These are phyloP conservation scores for Teunomyces pallodes DNA, from an alignment of 805 yeast species.

Conservation along the genomic window DNA sequence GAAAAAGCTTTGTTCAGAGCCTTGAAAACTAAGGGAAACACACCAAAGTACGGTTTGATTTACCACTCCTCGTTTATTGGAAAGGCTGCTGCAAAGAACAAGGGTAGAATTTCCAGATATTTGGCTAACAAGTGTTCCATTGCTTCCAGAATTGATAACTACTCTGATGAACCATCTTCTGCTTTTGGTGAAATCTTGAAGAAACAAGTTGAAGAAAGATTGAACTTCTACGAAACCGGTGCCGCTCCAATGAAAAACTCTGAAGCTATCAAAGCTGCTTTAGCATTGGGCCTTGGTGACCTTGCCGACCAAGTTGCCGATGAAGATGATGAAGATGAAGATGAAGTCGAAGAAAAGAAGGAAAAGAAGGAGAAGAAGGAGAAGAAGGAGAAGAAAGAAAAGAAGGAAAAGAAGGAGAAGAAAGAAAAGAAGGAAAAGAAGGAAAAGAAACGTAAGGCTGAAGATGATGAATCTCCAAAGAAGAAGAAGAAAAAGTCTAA, in stretches of 20 bases:
- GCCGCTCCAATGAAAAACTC: slow-evolving; percentile 94
- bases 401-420: slow-evolving; percentile 34
- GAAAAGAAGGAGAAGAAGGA: slow-evolving; percentile 27
- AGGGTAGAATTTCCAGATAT: slow-evolving; percentile 98
- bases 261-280: slow-evolving; percentile 90
- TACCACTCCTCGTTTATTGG: slow-evolving; percentile 95
- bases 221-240: slow-evolving; percentile 94
- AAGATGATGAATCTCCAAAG: slow-evolving; percentile 37
- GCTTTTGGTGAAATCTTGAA: slow-evolving; percentile 88
- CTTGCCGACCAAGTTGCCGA: slow-evolving; percentile 38
- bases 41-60: slow-evolving; percentile 93
- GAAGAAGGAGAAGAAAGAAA: slow-evolving; percentile 31
- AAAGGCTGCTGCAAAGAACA: slow-evolving; percentile 91
- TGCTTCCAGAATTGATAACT: slow-evolving; percentile 97
- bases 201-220: slow-evolving; percentile 97
- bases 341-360: slow-evolving; percentile 23
- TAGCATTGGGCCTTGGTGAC: slow-evolving; percentile 61
- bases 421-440: slow-evolving; percentile 33
- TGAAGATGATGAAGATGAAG: slow-evolving; percentile 18
- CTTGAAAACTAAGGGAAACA: slow-evolving; percentile 92
- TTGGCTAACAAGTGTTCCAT: slow-evolving; percentile 98
- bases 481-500: slow-evolving; percentile 47
- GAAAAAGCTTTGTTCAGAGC: slow-evolving; percentile 97
- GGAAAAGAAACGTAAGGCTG: slow-evolving; percentile 37
- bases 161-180: slow-evolving; percentile 89